phyloP scores from a whole-genome alignment of 176 grass and related monocot species.

The Avena atlantica region DNA sequence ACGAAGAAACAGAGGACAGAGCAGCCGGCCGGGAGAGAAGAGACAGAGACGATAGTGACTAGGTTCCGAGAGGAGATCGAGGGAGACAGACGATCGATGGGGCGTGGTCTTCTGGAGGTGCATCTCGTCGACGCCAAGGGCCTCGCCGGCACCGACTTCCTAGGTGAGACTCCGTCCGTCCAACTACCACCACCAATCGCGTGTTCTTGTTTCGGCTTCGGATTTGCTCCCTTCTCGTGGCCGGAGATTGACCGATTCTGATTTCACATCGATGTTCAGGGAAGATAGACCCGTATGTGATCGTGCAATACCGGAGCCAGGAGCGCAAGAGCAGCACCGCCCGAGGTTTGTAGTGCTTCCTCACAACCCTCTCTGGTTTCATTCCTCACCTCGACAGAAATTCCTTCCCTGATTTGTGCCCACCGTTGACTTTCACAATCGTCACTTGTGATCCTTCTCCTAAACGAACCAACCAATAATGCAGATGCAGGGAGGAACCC shows the following conservation, averaged over 20 bases:
- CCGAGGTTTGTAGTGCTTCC: constrained; percentile 38
- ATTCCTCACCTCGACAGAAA: not conserved
- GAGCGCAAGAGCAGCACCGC: constrained; percentile 80
- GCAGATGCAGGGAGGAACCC: constrained; percentile 76
- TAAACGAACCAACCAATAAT: not conserved
- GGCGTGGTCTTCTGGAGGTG: not conserved
- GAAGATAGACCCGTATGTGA: constrained; percentile 80
- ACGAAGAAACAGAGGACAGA: not conserved
- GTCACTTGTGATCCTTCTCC: not conserved
- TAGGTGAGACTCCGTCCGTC: too few relatives aligned
- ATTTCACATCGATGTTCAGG: constrained; percentile 44
- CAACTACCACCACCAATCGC: too few relatives aligned
- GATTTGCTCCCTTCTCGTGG: too few relatives aligned
- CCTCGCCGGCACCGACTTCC: not conserved
- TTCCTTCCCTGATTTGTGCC: not conserved
- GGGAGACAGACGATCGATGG: not conserved
- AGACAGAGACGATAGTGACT: too few relatives aligned
- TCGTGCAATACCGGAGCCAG: constrained; percentile 77
- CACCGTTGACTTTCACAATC: not conserved
- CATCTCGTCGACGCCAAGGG: not conserved
- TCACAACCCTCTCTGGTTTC: not conserved
- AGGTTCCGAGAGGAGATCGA: too few relatives aligned
- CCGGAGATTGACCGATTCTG: not conserved
- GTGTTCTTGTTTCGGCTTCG: too few relatives aligned
- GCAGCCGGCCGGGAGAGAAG: not conserved